Evolutionary conservation across 2,329 filamentous ascomycete species (phyloP), one percentile per base, ranked within the genome.

Genomic region (Fusarium nematophilum): DNA sequence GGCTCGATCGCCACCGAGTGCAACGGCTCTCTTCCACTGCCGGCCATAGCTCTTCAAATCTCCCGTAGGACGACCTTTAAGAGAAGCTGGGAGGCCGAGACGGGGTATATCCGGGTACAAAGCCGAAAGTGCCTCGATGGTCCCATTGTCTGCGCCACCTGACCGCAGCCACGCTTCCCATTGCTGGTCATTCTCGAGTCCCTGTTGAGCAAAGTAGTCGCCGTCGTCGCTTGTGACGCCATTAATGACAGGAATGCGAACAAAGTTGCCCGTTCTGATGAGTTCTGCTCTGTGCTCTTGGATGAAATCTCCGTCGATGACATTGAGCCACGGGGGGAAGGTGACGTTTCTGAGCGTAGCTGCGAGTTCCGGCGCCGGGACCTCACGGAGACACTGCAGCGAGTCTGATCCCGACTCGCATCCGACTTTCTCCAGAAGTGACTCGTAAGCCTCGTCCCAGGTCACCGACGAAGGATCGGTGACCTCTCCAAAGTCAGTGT

Each of bases 11-110:
- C 59, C 59, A 0, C 59, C 59, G 4, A 63, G 63, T 0, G 59
- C 59, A 2, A 63, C 34, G 0, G 59, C 54, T 0, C 59, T 59
- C 26, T 63, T 63, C 59, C 59, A 63, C 6, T 63, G 59, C 2
- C 37, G n/a, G 10, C 59, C 59, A 3, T 59, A 59, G 0, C 29
- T 56, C 7, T 59, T 54, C 7, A 31, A 8, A 0, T 42, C 11
- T 0, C 59, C 49, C 0, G 37, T 43, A 2, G 59, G 59, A 2
- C 59, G 59, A 1, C 59, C 54, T 6, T 36, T 1, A 5, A 59
- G 63, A 0, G 59, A 56, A 1, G 37, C 37, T 0, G 59, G 59
- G 1, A 63, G 34, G 0, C 59, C 59, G 0, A 52, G 10, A 1
- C 49, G 45, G 2, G 59, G 59, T 4, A 63, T 63, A 2, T 63